These are phyloP conservation scores for Crucibulum laeve DNA, from an alignment of 768 basidiomycete genomes.

Conservation along the genomic window DNA sequence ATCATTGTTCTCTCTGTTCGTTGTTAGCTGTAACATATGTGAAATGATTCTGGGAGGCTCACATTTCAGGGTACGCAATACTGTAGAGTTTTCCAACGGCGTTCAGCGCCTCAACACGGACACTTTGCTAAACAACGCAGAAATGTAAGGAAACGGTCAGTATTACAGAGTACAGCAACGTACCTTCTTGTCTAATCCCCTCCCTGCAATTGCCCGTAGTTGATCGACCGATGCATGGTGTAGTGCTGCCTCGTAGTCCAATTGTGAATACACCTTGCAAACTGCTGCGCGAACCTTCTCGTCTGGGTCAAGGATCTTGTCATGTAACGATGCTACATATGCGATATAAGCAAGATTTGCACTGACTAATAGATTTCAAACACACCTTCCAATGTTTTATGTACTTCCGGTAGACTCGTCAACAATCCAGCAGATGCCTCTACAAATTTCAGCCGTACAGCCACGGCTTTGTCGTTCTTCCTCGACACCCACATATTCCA, in stretches of 20 bases:
- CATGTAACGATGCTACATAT: slow-evolving; percentile 47
- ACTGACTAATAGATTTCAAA: slow-evolving; percentile 5
- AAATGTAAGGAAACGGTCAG: slow-evolving; percentile 1
- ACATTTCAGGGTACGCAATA: slow-evolving; percentile 90
- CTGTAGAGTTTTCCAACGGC: slow-evolving; percentile 76
- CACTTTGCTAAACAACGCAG: slow-evolving; percentile 38
- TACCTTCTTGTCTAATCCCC: slow-evolving; percentile 87
- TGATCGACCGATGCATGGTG: slow-evolving; percentile 71
- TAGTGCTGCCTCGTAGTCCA: slow-evolving; percentile 89
- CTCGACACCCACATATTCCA: slow-evolving; percentile 85
- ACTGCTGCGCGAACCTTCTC: slow-evolving; percentile 86
- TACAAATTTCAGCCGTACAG: slow-evolving; percentile 75
- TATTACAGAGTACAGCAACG: slow-evolving; percentile 4
- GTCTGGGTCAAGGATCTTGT: slow-evolving; percentile 82
- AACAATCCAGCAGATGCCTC: slow-evolving; percentile 65
- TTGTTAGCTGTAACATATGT: no score
- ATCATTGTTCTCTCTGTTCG: slow-evolving; percentile 73
- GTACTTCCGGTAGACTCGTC: slow-evolving; percentile 59
- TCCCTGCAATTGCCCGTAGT: slow-evolving; percentile 59
- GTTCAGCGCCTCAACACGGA: slow-evolving; percentile 73
- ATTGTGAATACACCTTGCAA: slow-evolving; percentile 73
- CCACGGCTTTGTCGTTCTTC: slow-evolving; percentile 67
- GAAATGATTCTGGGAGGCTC: slow-evolving; percentile 21
- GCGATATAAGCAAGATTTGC: neutral
- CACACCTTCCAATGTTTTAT: slow-evolving; percentile 70